Conservation (phyloP, 2,329 filamentous ascomycete genomes). For the Didymosphaeria variabile region DNA sequence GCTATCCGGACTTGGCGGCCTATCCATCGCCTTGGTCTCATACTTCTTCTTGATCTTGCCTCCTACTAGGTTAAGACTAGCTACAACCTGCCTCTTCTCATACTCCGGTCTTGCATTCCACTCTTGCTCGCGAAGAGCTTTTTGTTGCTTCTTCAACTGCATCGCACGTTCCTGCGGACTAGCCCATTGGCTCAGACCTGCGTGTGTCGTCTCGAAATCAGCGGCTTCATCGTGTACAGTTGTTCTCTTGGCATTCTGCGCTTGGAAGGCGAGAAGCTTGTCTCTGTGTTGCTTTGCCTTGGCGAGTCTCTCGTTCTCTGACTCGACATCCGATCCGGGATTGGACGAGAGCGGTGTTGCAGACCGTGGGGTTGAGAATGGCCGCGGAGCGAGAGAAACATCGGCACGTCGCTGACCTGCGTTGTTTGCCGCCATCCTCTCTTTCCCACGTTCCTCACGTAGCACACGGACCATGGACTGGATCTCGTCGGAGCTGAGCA, state of each 20-base stretch:
- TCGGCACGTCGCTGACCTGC: conserved; percentile 73
- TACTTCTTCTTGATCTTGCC: conserved; percentile 77
- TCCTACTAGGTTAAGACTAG: conserved; percentile 83
- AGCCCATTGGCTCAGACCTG: conserved; percentile 80
- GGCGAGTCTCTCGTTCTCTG: conserved; percentile 68
- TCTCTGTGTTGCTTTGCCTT: conserved; percentile 82
- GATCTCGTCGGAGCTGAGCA: conserved; percentile 77
- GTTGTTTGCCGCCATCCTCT: conserved; percentile 85
- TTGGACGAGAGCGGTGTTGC: conserved; percentile 46
- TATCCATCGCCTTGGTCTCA: conserved; percentile 63
- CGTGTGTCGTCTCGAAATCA: conserved; percentile 71
- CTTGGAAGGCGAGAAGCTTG: conserved; percentile 81
- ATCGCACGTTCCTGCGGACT: conserved; percentile 81
- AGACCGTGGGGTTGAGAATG: conserved; percentile 60
- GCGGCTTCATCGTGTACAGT: conserved; percentile 87
- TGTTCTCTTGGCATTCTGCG: conserved; percentile 84
- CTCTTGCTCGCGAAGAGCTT: conserved; percentile 82
- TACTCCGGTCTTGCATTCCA: conserved; percentile 87
- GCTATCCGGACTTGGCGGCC: conserved; percentile 62
- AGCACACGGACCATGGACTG: conserved; percentile 86
- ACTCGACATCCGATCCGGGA: conserved; percentile 49
- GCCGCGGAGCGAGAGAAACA: conserved; percentile 66
- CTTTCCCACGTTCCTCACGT: conserved; percentile 83
- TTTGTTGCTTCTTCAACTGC: conserved; percentile 87
- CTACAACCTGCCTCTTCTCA: conserved; percentile 84